Evolutionary conservation across 176 grass and related monocot species (phyloP), one percentile per base, ranked within the genome.

Genomic region (Secale cereale): DNA sequence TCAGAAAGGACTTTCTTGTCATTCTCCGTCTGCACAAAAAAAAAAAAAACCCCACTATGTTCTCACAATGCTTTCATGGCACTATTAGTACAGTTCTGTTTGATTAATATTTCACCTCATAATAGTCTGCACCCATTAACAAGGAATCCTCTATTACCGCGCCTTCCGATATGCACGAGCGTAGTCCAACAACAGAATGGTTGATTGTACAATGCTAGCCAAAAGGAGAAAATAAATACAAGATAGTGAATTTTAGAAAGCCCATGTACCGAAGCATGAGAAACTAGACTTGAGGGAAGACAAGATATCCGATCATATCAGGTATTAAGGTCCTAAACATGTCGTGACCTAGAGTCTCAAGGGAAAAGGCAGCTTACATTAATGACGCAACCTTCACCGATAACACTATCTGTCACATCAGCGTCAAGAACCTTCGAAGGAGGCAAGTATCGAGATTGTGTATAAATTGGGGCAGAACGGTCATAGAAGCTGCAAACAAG

Each of bases 41-140:
- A 5, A 16, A 54, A 16, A n/a, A n/a, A n/a, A n/a, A n/a, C n/a
- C n/a, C 12, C 5, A 30, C 37, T 79, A 56, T 73, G 19, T 39
- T 69, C 8, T 45, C 39, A 37, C 52, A 20, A 40, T 30, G 74
- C 4, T 70, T 80, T 15, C 4, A 74, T 65, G 14, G 22, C 2
- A 71, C 1, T 25, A 71, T 65, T 65, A 74, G 46, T 70, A 36
- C 14, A 76, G 31, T 65, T 80, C 9, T 67, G 29, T 78, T 81
- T 26, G 45, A 72, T 50, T 67, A 48, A 48, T 75, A 14, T 70
- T 30, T 85, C 87, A 99, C 97, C 94, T 99, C 97, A 10, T 99
- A 99, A 76, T 99, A 97, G 85, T 99, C 97, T 23, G 97, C 97
- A 67, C 97, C 97, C 97, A 99, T 99, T 31, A 99, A 82, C 25